phyloP scores from a whole-genome alignment of 202 grass and related monocot genomes.

The Hordeum pubiflorum region DNA sequence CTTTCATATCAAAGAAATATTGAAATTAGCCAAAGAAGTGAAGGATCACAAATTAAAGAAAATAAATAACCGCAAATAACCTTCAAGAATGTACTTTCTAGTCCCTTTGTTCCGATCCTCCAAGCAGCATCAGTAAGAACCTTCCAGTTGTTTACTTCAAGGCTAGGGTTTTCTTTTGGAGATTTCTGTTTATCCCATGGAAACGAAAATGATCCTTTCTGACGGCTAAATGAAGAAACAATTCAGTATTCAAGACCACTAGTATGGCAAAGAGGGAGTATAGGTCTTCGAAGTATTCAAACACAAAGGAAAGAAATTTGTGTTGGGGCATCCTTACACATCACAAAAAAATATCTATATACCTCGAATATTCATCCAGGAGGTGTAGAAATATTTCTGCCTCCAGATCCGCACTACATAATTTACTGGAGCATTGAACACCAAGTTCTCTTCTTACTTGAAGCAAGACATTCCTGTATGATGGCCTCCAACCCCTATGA shows the following conservation, averaged over 20 bases:
- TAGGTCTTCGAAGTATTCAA: not conserved
- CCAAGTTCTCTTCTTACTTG: conserved; percentile 59
- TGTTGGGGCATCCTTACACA: not conserved
- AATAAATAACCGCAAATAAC: conserved; percentile 34
- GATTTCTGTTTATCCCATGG: conserved; percentile 45
- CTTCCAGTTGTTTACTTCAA: conserved; percentile 72
- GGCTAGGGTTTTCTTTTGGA: conserved; percentile 36
- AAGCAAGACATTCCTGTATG: conserved; percentile 76
- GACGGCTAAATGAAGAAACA: conserved; percentile 14
- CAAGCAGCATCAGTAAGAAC: conserved; percentile 49
- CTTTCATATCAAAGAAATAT: conserved; percentile 34
- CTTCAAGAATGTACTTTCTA: conserved; percentile 73
- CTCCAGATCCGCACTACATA: conserved; percentile 77
- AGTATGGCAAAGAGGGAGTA: not conserved
- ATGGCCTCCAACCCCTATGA: conserved; percentile 73
- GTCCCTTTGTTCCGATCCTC: conserved; percentile 62
- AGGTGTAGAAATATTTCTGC: conserved; percentile 95
- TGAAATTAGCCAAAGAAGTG: conserved; percentile 27
- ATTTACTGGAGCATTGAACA: conserved; percentile 70
- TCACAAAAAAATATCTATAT: not conserved
- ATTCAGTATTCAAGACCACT: not conserved
- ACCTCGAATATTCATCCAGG: conserved; percentile 84
- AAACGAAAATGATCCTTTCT: conserved; percentile 34
- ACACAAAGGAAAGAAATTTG: not conserved
- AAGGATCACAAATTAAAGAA: not conserved